These are phyloP conservation scores for Aspergillus heteromorphus DNA, from an alignment of 495 filamentous ascomycete species.

Conservation along the genomic window DNA sequence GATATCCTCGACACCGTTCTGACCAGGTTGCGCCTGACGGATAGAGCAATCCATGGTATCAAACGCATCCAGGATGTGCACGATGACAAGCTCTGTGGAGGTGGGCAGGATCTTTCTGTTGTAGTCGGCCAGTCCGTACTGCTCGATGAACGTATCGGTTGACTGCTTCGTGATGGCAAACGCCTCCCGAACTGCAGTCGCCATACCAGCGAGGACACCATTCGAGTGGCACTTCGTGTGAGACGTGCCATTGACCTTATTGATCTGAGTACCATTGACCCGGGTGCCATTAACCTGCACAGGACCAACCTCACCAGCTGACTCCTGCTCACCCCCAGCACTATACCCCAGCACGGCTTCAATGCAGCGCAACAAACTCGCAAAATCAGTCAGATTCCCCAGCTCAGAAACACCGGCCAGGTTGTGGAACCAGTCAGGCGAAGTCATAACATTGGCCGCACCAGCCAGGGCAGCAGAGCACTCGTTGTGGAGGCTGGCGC, in stretches of 20 bases:
- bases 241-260: too few species aligned
- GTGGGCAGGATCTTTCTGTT: neutral
- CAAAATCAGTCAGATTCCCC: constrained; percentile 38
- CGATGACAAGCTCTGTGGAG: neutral
- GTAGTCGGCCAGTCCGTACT: neutral
- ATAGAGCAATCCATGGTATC: neutral
- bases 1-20: neutral
- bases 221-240: too few species aligned
- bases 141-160: neutral
- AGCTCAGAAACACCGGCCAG: constrained; percentile 22
- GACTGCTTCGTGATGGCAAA: neutral
- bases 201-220: too few species aligned
- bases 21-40: neutral
- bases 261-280: too few species aligned
- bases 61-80: neutral
- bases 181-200: neutral
- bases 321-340: too few species aligned
- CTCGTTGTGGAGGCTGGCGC: constrained; percentile 25
- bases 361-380: constrained; percentile 33
- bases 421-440: constrained; percentile 23
- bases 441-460: constrained; percentile 36
- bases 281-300: too few species aligned
- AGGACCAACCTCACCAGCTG: too few species aligned
- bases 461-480: constrained; percentile 30
- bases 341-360: too few species aligned